These are phyloP conservation scores for Neonectria faginata DNA, from an alignment of 2,329 filamentous ascomycete genomes.

Conservation along the genomic window DNA sequence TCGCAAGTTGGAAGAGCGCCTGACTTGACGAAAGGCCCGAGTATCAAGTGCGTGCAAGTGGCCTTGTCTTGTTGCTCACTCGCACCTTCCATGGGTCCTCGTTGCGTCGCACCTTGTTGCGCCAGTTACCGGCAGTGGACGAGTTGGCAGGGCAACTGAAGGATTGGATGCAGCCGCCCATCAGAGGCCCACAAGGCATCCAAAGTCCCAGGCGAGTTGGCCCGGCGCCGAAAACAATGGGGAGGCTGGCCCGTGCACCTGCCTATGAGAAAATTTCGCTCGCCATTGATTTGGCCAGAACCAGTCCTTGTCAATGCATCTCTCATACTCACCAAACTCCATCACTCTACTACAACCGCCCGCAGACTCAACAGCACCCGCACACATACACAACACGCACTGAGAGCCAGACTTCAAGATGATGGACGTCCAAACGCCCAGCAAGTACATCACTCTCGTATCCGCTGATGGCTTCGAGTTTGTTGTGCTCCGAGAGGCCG, in stretches of 20 bases:
- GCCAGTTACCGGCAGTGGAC: slow-evolving; percentile 47
- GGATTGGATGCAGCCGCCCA: slow-evolving; percentile 7
- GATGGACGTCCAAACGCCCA: slow-evolving; percentile 49
- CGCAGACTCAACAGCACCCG: neutral
- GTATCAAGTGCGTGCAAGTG: slow-evolving; percentile 34
- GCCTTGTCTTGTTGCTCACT: slow-evolving; percentile 27
- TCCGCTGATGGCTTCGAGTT: slow-evolving; percentile 83
- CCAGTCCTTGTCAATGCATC: slow-evolving; percentile 29
- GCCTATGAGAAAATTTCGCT: slow-evolving; percentile 38
- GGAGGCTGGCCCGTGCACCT: slow-evolving; percentile 40
- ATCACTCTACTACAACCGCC: slow-evolving; percentile 25
- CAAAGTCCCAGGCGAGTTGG: slow-evolving; percentile 4
- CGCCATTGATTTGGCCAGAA: slow-evolving; percentile 30
- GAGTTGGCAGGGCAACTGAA: slow-evolving; percentile 52
- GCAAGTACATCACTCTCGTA: slow-evolving; percentile 82
- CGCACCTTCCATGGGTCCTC: slow-evolving; percentile 28
- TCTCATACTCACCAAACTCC: slow-evolving; percentile 23
- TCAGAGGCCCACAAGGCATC: slow-evolving; percentile 11
- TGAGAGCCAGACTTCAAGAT: slow-evolving; percentile 7
- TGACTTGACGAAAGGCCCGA: slow-evolving; percentile 29
- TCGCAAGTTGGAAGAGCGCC: slow-evolving; percentile 28
- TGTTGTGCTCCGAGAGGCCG: slow-evolving; percentile 77
- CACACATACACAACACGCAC: slow-evolving; percentile 6
- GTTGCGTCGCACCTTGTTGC: slow-evolving; percentile 38
- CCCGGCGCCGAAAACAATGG: slow-evolving; percentile 31